Evolutionary conservation across 2,329 filamentous ascomycete genomes (phyloP).

Genomic region (Calonectria crousiana): DNA sequence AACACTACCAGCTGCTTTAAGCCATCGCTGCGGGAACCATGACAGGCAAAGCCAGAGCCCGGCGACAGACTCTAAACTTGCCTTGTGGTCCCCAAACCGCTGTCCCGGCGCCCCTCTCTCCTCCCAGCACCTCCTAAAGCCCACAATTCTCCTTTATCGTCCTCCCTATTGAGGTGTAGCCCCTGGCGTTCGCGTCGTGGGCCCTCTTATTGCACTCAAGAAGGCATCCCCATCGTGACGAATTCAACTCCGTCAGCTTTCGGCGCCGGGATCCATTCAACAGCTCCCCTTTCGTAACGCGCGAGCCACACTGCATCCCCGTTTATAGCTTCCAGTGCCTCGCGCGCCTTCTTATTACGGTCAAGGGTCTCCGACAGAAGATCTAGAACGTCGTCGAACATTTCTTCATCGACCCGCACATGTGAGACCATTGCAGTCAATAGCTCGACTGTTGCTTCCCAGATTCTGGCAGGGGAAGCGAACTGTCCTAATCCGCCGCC

Average conservation of each 20-base stretch:
- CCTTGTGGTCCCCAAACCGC: not conserved
- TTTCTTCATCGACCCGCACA: conserved; percentile 74
- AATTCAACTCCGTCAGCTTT: conserved; percentile 58
- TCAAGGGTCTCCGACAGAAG: conserved; percentile 67
- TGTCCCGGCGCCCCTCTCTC: conserved; percentile 1
- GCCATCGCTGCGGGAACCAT: conserved; percentile 22
- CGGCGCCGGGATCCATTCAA: conserved; percentile 53
- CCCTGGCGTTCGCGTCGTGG: conserved; percentile 2
- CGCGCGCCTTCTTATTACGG: conserved; percentile 60
- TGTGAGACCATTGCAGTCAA: conserved; percentile 71
- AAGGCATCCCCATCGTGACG: conserved; percentile 41
- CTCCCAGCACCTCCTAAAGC: not conserved
- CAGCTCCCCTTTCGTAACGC: conserved; percentile 61
- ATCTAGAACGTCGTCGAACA: conserved; percentile 78
- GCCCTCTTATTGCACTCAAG: conserved; percentile 17
- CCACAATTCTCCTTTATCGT: conserved; percentile 19
- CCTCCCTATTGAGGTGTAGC: conserved; percentile 27
- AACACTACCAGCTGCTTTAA: conserved; percentile 7
- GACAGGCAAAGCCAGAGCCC: conserved; percentile 10
- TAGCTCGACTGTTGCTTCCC: conserved; percentile 71
- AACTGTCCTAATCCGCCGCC: conserved; percentile 67
- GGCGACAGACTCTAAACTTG: conserved; percentile 9
- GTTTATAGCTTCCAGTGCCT: conserved; percentile 74
- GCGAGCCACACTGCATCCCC: conserved; percentile 82
- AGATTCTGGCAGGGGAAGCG: conserved; percentile 71